phyloP scores from a whole-genome alignment of 1,284 basidiomycete species.

The Moniliella sp. region DNA sequence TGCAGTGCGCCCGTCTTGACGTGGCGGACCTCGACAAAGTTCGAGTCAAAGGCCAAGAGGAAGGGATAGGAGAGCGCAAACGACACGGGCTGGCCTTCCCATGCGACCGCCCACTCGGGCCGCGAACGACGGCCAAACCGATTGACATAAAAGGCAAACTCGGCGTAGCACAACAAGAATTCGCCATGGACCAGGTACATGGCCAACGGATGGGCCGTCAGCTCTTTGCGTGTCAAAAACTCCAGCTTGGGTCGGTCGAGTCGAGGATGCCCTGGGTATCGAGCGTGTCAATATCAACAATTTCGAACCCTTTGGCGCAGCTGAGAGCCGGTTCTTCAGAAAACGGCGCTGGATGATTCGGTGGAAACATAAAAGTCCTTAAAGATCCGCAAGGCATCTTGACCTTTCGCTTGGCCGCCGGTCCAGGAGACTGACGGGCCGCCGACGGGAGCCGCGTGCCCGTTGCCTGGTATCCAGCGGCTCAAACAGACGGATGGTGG shows the following conservation, averaged over 20 bases:
- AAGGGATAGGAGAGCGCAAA: conserved; percentile 93
- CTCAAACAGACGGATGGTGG: conserved; percentile 90
- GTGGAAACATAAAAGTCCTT: conserved; percentile 94
- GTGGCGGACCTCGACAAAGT: conserved; percentile 86
- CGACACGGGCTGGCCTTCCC: conserved; percentile 80
- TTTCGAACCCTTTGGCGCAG: conserved; percentile 95
- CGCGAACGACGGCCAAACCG: conserved; percentile 79
- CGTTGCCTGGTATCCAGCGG: conserved; percentile 86
- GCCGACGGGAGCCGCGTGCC: conserved; percentile 56
- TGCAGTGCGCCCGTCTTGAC: conserved; percentile 76
- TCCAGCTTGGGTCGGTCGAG: conserved; percentile 72
- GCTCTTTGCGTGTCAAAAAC: conserved; percentile 73
- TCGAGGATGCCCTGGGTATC: conserved; percentile 91
- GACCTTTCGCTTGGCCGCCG: conserved; percentile 60
- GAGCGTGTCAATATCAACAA: conserved; percentile 86
- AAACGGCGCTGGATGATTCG: conserved; percentile 85
- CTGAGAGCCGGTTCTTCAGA: conserved; percentile 91
- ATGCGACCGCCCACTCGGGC: conserved; percentile 77
- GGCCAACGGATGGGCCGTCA: conserved; percentile 74
- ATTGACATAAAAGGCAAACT: conserved; percentile 97
- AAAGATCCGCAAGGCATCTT: conserved; percentile 80
- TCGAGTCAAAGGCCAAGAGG: conserved; percentile 84
- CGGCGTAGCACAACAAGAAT: conserved; percentile 90
- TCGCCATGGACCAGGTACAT: conserved; percentile 93
- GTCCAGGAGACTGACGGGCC: conserved; percentile 53